phyloP scores from a whole-genome alignment of 768 basidiomycete genomes.

The Mycena vulgaris region DNA sequence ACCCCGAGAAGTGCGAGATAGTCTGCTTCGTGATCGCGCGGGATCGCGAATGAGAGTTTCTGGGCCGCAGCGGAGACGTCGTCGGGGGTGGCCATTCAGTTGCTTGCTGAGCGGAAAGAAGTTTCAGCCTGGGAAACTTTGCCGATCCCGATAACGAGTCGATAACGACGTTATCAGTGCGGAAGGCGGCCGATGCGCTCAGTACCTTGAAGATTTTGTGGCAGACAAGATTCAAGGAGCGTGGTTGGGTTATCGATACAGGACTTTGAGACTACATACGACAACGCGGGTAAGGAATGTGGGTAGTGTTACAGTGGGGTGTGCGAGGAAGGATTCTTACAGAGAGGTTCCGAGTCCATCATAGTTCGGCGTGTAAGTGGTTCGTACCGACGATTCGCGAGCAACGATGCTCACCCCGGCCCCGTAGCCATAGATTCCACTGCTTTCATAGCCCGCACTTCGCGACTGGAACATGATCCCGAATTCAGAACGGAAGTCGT shows the following conservation, averaged over 20 bases:
- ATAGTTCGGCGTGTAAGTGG: not conserved
- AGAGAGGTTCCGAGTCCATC: too few species aligned
- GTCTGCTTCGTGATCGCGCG: constrained; percentile 14
- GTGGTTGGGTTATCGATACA: constrained; percentile 44
- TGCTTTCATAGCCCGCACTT: not conserved
- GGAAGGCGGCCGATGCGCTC: not conserved
- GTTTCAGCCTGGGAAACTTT: not conserved
- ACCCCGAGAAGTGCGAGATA: constrained; percentile 27
- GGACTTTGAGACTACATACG: not conserved
- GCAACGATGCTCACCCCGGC: not conserved
- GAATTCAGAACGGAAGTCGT: constrained; percentile 15
- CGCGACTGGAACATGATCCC: not conserved
- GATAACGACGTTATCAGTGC: too few species aligned
- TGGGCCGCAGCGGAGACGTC: constrained; percentile 25
- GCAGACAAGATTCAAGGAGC: constrained; percentile 26
- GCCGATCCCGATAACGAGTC: not conserved
- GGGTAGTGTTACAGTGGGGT: constrained; percentile 8
- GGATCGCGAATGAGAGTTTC: constrained; percentile 27
- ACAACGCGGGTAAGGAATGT: not conserved
- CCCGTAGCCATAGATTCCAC: not conserved
- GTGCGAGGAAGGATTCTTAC: not conserved
- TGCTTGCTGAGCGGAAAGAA: not conserved
- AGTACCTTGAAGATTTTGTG: too few species aligned
- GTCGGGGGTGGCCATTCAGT: constrained; percentile 43
- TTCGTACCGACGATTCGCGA: constrained; percentile 23